Conservation (phyloP, 1,139 yeast genomes). For the Zygoascus sp. region DNA sequence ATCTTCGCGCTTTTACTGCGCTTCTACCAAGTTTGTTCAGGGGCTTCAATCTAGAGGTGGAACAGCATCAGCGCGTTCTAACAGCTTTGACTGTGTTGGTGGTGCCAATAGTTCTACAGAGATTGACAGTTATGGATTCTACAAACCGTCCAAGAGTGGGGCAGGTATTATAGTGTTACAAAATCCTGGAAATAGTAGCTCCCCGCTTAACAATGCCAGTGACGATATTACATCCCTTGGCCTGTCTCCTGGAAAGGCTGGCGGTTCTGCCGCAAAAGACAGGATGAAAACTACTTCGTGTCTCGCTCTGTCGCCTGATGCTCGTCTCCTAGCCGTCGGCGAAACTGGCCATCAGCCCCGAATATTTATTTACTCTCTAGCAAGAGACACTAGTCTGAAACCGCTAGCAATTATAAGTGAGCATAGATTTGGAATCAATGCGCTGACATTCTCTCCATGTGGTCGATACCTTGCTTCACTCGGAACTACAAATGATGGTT, state of each 20-base stretch:
- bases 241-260: conserved; percentile 8
- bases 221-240: conserved; percentile 4
- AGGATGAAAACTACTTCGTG: conserved; percentile 53
- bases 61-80: neutral
- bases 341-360: conserved; percentile 66
- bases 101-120: neutral
- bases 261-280: conserved; percentile 34
- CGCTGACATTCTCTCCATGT: conserved; percentile 54
- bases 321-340: conserved; percentile 55
- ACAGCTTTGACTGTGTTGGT: neutral
- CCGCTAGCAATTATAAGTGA: conserved; percentile 55
- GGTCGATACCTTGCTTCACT: conserved; percentile 53
- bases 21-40: conserved; percentile 23
- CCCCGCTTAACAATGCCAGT: conserved; percentile 5
- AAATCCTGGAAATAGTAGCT: conserved; percentile 2
- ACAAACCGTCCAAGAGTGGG: conserved; percentile 7
- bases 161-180: neutral
- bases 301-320: conserved; percentile 52
- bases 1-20: conserved; percentile 25
- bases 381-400: conserved; percentile 40
- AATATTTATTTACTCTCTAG: conserved; percentile 54
- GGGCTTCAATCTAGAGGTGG: conserved; percentile 14
- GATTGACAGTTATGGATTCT: conserved; percentile 8
- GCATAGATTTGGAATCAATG: conserved; percentile 59
- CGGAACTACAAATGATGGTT: conserved; percentile 64